phyloP scores from a whole-genome alignment of 208 protist genomes.

The Trypanosoma cruzi region DNA sequence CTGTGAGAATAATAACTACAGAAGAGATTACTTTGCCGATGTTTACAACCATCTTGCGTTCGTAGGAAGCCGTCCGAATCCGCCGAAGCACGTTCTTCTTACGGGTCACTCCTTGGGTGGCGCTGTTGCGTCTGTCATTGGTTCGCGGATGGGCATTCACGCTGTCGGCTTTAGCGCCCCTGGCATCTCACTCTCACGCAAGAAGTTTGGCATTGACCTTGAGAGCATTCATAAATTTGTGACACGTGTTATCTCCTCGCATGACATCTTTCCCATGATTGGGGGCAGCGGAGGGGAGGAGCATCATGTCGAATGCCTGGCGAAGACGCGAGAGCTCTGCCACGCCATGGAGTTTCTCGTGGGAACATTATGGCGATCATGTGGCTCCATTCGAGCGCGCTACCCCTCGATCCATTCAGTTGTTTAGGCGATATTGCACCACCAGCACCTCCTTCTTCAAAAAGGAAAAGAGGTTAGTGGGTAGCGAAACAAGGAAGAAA shows the following conservation, averaged over 20 bases:
- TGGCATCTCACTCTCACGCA: slow-evolving; percentile 58
- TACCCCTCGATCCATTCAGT: slow-evolving; percentile 58
- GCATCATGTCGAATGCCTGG: slow-evolving; percentile 74
- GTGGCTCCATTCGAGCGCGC: slow-evolving; percentile 50
- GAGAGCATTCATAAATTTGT: slow-evolving; percentile 53
- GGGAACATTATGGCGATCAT: slow-evolving; percentile 73
- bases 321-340: slow-evolving; percentile 68
- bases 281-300: slow-evolving; percentile 68
- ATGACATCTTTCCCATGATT: slow-evolving; percentile 75
- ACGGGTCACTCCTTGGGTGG: slow-evolving; percentile 87
- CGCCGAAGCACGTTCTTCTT: slow-evolving; percentile 52
- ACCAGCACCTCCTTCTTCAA: neutral
- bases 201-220: slow-evolving; percentile 52
- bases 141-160: slow-evolving; percentile 54
- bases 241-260: slow-evolving; percentile 59
- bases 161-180: slow-evolving; percentile 75
- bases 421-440: slow-evolving; percentile 25
- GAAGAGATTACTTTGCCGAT: slow-evolving; percentile 77
- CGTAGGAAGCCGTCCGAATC: slow-evolving; percentile 31
- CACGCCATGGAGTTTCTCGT: slow-evolving; percentile 84
- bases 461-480: neutral
- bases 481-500: too few relatives aligned
- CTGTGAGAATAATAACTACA: slow-evolving; percentile 81
- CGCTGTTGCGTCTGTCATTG: slow-evolving; percentile 71
- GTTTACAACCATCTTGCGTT: slow-evolving; percentile 74